A percentile compares a stretch with the other conserved stretches of the same genome.
Evolutionary conservation across 306 rosid species (phyloP).

Genomic region (Trifolium subterraneum): DNA sequence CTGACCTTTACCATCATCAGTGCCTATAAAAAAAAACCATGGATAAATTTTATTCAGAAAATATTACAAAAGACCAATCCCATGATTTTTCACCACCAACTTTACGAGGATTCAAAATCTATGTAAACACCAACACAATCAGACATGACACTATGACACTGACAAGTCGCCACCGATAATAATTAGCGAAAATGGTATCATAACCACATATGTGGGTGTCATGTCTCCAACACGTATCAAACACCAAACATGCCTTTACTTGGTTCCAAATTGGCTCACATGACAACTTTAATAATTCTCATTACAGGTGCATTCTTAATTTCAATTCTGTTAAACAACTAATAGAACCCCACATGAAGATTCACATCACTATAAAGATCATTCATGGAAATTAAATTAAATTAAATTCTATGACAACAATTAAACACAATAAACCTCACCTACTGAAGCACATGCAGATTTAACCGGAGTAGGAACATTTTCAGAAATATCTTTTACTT

Average conservation of each 20-base stretch:
- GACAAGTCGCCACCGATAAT: background rate
- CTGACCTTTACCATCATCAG: constrained; percentile 60
- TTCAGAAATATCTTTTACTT: constrained; percentile 51
- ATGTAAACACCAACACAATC: background rate
- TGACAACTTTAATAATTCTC: background rate
- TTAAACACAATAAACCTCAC: constrained; percentile 44
- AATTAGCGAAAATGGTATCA: background rate
- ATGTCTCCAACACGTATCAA: background rate
- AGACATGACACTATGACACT: background rate
- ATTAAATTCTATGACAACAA: background rate
- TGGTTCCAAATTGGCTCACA: background rate
- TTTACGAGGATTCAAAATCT: background rate
- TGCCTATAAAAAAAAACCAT: constrained; percentile 38
- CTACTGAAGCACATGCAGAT: constrained; percentile 57
- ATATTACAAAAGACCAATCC: background rate
- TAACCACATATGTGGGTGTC: background rate
- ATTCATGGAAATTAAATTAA: constrained; percentile 23
- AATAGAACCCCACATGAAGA: constrained; percentile 24
- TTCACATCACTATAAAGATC: background rate
- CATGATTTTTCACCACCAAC: background rate
- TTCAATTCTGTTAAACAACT: constrained; percentile 16
- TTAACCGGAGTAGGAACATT: constrained; percentile 51
- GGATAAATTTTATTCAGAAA: background rate
- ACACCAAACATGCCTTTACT: background rate
- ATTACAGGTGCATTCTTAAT: constrained; percentile 1